phyloP scores from a whole-genome alignment of 2,329 filamentous ascomycete species.

The Penicillium sp. region DNA sequence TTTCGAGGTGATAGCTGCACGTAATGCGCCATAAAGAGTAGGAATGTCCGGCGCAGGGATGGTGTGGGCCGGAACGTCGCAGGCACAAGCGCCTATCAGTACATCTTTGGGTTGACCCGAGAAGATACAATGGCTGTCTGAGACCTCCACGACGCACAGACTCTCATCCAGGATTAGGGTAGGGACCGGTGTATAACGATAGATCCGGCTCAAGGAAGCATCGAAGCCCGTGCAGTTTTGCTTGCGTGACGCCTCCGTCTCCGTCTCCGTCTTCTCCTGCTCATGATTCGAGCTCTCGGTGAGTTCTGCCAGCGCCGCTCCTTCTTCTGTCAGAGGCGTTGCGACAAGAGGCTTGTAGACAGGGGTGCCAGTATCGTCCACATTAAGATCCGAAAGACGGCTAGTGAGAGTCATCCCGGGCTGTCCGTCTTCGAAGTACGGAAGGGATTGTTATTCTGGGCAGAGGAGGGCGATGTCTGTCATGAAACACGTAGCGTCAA shows the following conservation, averaged over 20 bases:
- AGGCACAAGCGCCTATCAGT: conserved; percentile 36
- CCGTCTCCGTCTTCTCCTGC: not conserved
- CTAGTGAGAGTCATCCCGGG: not conserved
- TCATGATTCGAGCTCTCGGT: not conserved
- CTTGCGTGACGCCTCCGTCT: not conserved
- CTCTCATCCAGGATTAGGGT: not conserved
- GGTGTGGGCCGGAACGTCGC: conserved; percentile 36
- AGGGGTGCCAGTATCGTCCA: not conserved
- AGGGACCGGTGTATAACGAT: not conserved
- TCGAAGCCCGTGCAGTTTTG: not conserved
- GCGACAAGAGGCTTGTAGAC: not conserved
- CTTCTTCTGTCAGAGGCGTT: not conserved
- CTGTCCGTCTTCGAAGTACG: not conserved
- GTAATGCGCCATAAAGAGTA: conserved; percentile 36
- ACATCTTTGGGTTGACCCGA: conserved; percentile 33
- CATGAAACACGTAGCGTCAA: too few relatives aligned
- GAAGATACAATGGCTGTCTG: conserved; percentile 40
- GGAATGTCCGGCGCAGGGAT: conserved; percentile 36
- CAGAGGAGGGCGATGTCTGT: not conserved
- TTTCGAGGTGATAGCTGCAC: conserved; percentile 35
- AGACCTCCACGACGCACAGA: conserved; percentile 36
- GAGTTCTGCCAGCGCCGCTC: not conserved
- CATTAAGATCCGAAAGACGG: not conserved
- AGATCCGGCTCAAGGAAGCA: not conserved
- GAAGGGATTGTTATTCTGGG: not conserved